Evolutionary conservation across 495 filamentous ascomycete species (phyloP), one percentile per base, ranked within the genome.

Genomic region (Penicillium canescens): DNA sequence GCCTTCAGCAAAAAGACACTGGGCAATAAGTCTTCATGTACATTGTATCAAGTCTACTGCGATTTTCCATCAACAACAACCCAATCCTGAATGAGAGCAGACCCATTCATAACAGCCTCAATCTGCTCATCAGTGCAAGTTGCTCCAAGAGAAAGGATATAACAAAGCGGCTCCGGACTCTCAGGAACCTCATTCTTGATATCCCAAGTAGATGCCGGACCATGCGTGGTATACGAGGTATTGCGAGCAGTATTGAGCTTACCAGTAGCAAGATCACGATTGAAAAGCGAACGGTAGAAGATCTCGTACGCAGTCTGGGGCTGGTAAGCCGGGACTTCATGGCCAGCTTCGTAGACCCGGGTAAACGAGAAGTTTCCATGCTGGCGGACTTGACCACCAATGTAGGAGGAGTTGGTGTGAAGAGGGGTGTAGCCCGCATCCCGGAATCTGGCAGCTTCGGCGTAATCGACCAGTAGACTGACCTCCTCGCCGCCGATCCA

Each of bases 271-370:
- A 87, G 69, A 53, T 87, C 84, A 20, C 58, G 59, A 40, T 79
- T 74, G 44, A 74, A 74, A 41, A 86, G 66, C 0, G 77, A 69
- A 7, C 84, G 82, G 38, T 74, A 63, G 67, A 85, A 85, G 50
- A 84, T 77, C 33, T 72, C 62, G 34, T 77, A 81, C 8, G 80
- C 74, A 2, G 78, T 80, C 59, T 83, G 59, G 4, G 82, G 81
- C 60, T 84, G 82, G 57, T 83, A 84, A 7, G 75, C 75, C 0
- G 83, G 82, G 1, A 86, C 78, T 61, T 84, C 80, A 57, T 86
- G 84, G 5, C 83, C 84, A 5, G 82, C 75, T 47, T 86, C 60
- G 61, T 78, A 87, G 37, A 86, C 76, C 2, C 84, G 76, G 12
- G 74, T 71, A 68, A 86, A 87, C 13, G 76, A 78, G 62, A 86